phyloP scores from a whole-genome alignment of 192 early-diverging fungal species.

The Coemansia reversa region DNA sequence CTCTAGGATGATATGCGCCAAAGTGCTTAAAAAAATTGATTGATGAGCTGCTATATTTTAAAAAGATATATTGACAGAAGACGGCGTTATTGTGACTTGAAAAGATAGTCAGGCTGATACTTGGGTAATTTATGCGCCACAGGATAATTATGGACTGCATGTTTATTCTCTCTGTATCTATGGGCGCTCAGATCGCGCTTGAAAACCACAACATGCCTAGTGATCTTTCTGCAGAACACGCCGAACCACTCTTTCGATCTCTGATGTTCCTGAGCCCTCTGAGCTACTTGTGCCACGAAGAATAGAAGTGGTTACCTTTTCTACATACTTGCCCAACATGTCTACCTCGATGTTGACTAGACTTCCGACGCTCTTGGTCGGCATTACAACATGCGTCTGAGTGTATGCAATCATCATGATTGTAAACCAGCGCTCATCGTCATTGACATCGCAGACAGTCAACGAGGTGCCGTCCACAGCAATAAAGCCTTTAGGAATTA shows the following conservation, averaged over 20 bases:
- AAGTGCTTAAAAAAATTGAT: not conserved
- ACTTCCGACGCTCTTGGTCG: conserved; percentile 67
- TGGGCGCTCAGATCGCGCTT: not conserved
- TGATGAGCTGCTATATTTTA: no score
- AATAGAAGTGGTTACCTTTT: conserved; percentile 68
- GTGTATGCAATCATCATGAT: conserved; percentile 98
- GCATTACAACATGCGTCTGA: conserved; percentile 79
- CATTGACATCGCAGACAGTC: conserved; percentile 89
- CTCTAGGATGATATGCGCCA: not conserved
- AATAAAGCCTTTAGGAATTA: conserved; percentile 95
- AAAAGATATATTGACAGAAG: not conserved
- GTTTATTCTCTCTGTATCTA: no score
- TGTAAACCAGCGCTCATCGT: conserved; percentile 68
- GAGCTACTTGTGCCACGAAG: conserved; percentile 22
- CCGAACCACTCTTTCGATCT: conserved; percentile 46
- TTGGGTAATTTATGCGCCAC: not conserved
- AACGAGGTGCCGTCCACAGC: conserved; percentile 92
- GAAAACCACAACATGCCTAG: not conserved
- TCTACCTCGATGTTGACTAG: conserved; percentile 96
- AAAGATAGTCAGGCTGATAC: not conserved
- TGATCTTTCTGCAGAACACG: conserved; percentile 37
- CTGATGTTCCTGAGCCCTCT: conserved; percentile 15
- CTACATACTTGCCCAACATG: conserved; percentile 96
- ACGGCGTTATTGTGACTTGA: not conserved
- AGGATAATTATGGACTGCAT: not conserved